Evolutionary conservation across 2,329 filamentous ascomycete genomes (phyloP), one percentile per base, ranked within the genome.

Genomic region (Fusarium sp.): DNA sequence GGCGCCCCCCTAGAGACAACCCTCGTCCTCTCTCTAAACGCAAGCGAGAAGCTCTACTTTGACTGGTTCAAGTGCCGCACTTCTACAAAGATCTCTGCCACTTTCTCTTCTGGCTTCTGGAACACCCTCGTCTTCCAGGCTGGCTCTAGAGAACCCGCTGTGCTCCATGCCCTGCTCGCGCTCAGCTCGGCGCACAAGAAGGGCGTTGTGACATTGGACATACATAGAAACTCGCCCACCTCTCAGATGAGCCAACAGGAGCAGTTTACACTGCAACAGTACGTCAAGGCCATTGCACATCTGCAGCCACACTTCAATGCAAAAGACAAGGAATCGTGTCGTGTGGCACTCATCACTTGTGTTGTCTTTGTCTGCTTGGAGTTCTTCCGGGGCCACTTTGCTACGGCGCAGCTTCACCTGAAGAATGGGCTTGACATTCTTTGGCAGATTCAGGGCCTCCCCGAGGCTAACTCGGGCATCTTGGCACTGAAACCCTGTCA

Each of bases 111-210:
- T 3, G 66, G 58, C 1, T 84, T 85, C 48, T 85, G 83, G 83
- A 74, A 74, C 33, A 76, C 68, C 11, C 76, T 84, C 15, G 62
- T 84, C 19, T 72, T 83, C 29, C 83, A 84, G 42, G 79, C 79
- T 10, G 78, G 79, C 25, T 63, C 78, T 2, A 72, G 51, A 16
- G 83, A 85, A 56, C 82, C 83, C 0, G 80, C 83, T 3, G 76
- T 84, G 5, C 62, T 84, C n/a, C 82, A 84, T 41, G 82, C 83
- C 4, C 72, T 79, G 4, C 73, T 85, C 9, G 82, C 83, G 1
- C 66, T 84, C n/a, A 77, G 80, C 60, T 80, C 82, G 2, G 76
- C 78, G 1, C 81, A 84, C 55, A 79, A 70, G 48, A 60, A 69
- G 25, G 67, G 58, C 6, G 55, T 65, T 16, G 51, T 62, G 5